Base-by-base conservation (phyloP, 148 eudicot species). In the Fagopyrum esculentum region DNA sequence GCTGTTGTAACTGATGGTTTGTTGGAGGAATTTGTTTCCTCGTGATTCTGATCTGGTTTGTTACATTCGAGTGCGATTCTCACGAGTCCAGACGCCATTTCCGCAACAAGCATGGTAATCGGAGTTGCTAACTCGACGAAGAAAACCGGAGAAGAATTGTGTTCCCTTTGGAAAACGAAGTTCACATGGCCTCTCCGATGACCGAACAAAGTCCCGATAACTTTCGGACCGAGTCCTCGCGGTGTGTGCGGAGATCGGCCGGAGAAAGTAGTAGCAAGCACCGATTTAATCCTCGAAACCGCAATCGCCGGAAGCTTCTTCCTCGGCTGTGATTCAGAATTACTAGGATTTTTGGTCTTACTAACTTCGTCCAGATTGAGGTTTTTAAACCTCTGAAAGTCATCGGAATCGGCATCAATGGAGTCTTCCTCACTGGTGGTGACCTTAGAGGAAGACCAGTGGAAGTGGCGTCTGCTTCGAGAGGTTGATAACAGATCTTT, bases 51-150 rank as follows among this genome's bases (percentile, higher is more conserved):
- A n/a, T 52, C 15, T 43, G 70, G 45, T 15, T 71, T 87, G 51
- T 91, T 91, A 35, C 92, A 88, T 46, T 90, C 96, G 2, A 90
- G 77, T 0, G 92, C 90, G 16, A 90, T 88, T 9, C 96, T 51
- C 0, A 90, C 92, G 35, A 88, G 72, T 16, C 96, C 96, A 0
- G 90, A 87, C 0, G 92, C 89, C 92, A 90, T 87, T 74, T 90
- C 96, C 11, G 69, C 81, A 0, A 90, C 96, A 9, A 90, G 69
- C 1, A 74, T 76, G 1, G 87, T 86, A 0, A 87, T 90, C 0
- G 90, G 90, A 0, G 96, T 90, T 0, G 90, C 90, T 0, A 90
- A 81, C 72, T 90, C 89, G 45, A 90, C 76, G 79, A 90, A 75
- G 70, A 90, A 90, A 0, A 82, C 89, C 0, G 96, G 96, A 5